Evolutionary conservation across 176 grass and related monocot species (phyloP).

Genomic region (Oropetium thomaeum): DNA sequence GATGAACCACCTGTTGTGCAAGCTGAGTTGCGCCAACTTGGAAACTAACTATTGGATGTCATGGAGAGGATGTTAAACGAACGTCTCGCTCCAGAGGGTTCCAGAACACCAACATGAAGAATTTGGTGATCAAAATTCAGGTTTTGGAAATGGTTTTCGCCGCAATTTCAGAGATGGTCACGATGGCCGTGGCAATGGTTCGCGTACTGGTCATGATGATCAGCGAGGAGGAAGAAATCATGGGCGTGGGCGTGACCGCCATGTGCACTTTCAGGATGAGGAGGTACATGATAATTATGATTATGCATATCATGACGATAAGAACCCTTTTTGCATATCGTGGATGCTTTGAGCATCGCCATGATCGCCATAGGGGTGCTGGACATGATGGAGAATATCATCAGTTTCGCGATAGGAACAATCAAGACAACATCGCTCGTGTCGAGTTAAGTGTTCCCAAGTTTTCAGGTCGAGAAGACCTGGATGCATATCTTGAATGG

Average conservation of each 20-base stretch:
- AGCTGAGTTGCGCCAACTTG: neutral
- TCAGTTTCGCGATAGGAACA: neutral
- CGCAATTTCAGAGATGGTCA: neutral
- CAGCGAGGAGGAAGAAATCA: neutral
- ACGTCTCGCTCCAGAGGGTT: neutral
- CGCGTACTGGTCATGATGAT: neutral
- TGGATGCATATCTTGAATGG: slow-evolving; percentile 2
- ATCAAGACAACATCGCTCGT: neutral
- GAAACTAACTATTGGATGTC: neutral
- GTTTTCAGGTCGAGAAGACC: neutral
- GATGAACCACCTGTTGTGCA: neutral
- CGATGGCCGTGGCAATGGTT: neutral
- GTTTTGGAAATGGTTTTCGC: no score
- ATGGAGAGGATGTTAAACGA: neutral
- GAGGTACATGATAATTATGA: neutral
- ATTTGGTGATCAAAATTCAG: neutral
- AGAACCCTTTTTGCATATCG: neutral
- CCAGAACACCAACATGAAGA: neutral
- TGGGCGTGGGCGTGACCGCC: neutral
- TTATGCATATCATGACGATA: neutral
- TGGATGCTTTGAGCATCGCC: neutral
- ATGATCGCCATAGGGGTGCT: neutral
- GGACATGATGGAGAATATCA: neutral
- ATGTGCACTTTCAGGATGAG: no score
- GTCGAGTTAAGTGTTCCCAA: neutral